Base-by-base conservation (phyloP, 2,329 filamentous ascomycete genomes). In the Talaromyces sp. region DNA sequence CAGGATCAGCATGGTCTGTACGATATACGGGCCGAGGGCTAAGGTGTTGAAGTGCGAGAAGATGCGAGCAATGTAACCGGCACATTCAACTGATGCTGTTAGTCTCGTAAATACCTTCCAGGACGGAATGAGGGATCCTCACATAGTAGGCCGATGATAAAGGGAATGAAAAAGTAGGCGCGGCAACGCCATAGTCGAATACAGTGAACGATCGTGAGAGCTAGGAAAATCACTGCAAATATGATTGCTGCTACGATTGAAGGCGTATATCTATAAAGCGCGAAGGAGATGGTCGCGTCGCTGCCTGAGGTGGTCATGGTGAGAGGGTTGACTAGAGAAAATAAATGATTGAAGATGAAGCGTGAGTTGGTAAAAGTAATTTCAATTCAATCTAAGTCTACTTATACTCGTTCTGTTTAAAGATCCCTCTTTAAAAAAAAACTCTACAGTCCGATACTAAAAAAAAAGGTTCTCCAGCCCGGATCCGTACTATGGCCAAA, bases 1-100 rank as follows among this genome's bases (percentile, higher is more conserved):
- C 1, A 78, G 71, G 27, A 74, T 39, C 47, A 62, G 11, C 47
- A 52, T 27, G 35, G 45, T 62, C 27, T 61, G 58, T 25, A 61
- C 35, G n/a, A 49, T 35, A 31, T 61, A 61, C 25, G 27, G 43
- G 27, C 43, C n/a, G 17, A 33, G 27, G 1, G 47, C 5, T 49
- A 8, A 50, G 43, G 58, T 47, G 43, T 61, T 22, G 10, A 37
- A 15, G 2, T 52, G n/a, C 6, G 61, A 47, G 27, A 63, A 31
- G 7, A 57, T 45, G 33, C 61, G 61, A 19, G 37, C 50, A 15
- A 63, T 25, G 22, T 63, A 63, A 19, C 61, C 61, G 3, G 33
- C 39, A 19, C 35, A 37, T 25, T 63, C 50, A 43, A 63, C 61
- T 63, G 11, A 49, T 54, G 15, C 35, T 33, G 17, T 33, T 33